Percentiles rank a stretch among this genome's conserved stretches.
Evolutionary conservation across 495 filamentous ascomycete species (phyloP).

Genomic region (Penicillium odoratum): DNA sequence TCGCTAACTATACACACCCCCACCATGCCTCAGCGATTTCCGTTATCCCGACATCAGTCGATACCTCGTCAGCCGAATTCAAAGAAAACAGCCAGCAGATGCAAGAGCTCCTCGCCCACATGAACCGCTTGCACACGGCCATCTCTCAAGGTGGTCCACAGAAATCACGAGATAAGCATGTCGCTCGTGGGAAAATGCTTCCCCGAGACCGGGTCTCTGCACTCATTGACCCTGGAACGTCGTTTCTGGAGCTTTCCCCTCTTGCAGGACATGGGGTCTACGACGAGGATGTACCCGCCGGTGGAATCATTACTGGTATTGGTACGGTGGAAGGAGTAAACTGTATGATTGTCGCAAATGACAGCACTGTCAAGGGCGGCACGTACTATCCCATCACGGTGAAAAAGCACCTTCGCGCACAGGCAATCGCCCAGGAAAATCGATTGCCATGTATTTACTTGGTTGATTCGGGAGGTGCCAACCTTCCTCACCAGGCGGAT

Average conservation of each 20-base stretch:
- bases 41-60: conserved; percentile 70
- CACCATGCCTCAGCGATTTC: conserved; percentile 78
- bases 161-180: conserved; percentile 87
- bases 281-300: conserved; percentile 80
- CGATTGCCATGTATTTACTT: conserved; percentile 87
- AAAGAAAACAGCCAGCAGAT: conserved; percentile 79
- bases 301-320: conserved; percentile 90
- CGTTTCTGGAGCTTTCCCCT: conserved; percentile 87
- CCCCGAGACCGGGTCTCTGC: conserved; percentile 86
- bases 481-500: conserved; percentile 92
- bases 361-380: conserved; percentile 98
- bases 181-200: conserved; percentile 89
- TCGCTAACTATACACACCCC: conserved; percentile 63
- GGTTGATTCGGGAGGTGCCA: conserved; percentile 94
- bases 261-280: conserved; percentile 88
- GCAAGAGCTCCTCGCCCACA: conserved; percentile 63
- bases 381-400: conserved; percentile 98
- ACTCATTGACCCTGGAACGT: conserved; percentile 83
- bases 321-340: conserved; percentile 87
- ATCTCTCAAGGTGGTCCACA: conserved; percentile 74
- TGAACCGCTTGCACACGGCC: conserved; percentile 67
- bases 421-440: conserved; percentile 89
- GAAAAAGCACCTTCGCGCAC: conserved; percentile 94
- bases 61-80: conserved; percentile 75
- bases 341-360: conserved; percentile 95